phyloP scores from a whole-genome alignment of 2,329 filamentous ascomycete species.

The Phialocephala sp. region DNA sequence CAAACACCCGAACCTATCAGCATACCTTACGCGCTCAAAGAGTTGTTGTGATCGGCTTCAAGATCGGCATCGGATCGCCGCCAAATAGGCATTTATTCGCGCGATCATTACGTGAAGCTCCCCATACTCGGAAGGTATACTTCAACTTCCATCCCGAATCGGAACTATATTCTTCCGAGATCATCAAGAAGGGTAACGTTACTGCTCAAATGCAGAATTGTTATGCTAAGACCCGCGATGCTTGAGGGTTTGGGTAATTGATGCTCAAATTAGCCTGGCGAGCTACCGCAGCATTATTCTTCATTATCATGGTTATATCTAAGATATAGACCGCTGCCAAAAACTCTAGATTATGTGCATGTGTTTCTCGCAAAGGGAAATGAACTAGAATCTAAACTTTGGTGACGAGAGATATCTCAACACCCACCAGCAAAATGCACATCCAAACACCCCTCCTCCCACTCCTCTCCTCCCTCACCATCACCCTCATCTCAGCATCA shows the following conservation, averaged over 20 bases:
- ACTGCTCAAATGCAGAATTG: neutral
- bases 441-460: neutral
- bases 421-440: neutral
- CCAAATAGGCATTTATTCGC: neutral
- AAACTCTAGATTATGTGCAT: neutral
- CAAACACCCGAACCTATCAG: neutral
- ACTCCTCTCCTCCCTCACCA: constrained; percentile 1
- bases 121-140: constrained; percentile 1
- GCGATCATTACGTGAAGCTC: neutral
- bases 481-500: neutral
- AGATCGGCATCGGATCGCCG: neutral
- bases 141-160: neutral
- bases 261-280: neutral
- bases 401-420: neutral
- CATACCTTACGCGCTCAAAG: neutral
- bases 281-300: neutral
- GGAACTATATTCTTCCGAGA: neutral
- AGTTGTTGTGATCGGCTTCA: neutral
- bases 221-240: neutral
- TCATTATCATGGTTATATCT: neutral
- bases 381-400: neutral
- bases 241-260: constrained; percentile 3
- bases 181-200: neutral
- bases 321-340: neutral
- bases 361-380: neutral